Percentiles rank a stretch among this genome's conserved stretches.
Conservation (phyloP, 164 flowering plant genomes). For the Paratinospora sagittata region DNA sequence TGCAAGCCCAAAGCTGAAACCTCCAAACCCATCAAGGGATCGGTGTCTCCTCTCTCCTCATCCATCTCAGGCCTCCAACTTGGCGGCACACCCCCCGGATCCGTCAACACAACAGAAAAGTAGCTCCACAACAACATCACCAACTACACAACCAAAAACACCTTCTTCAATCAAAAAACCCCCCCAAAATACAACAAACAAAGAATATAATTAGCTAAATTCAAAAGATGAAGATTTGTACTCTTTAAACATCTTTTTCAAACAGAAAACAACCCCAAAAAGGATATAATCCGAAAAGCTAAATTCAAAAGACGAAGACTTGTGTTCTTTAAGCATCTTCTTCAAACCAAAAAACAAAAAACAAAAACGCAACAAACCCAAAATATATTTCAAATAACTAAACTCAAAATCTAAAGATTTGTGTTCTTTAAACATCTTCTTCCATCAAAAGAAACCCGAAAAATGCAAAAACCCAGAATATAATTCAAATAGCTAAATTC, state of each 20-base stretch:
- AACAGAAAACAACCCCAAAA: neutral
- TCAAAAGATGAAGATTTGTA: no score
- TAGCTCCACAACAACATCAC: conserved; percentile 96
- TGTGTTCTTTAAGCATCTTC: no score
- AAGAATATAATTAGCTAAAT: no score
- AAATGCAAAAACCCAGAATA: neutral
- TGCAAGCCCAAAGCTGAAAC: neutral
- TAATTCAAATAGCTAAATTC: neutral
- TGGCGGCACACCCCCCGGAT: conserved; percentile 90
- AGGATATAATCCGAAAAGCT: neutral
- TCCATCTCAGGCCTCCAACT: conserved; percentile 82
- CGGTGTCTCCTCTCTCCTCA: conserved; percentile 83
- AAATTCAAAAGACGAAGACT: no score
- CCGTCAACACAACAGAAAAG: conserved; percentile 88
- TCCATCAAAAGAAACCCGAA: neutral
- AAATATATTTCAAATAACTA: neutral
- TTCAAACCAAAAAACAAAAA: neutral
- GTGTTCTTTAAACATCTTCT: no score
- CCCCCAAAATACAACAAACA: no score
- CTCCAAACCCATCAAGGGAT: conserved; percentile 57
- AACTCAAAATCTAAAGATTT: neutral
- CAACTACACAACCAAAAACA: conserved; percentile 45
- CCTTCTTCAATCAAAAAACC: neutral
- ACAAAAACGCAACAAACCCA: neutral
- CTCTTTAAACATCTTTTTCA: neutral